A percentile compares a stretch with the other conserved stretches of the same genome.
Conservation (phyloP, 2,329 filamentous ascomycete species). For the Akanthomyces dipterigenus region DNA sequence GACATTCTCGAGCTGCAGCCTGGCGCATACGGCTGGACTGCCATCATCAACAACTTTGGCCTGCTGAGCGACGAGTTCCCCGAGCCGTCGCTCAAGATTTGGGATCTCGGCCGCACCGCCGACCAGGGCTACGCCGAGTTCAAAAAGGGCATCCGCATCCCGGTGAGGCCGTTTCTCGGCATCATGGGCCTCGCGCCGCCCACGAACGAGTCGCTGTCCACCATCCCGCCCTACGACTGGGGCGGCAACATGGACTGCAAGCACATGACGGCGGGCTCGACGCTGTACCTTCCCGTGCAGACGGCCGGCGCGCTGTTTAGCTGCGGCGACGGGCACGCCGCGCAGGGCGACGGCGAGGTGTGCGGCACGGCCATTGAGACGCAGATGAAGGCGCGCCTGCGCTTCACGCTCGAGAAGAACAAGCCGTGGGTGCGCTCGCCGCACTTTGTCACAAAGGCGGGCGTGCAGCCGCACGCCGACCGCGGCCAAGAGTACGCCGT, state of each 20-base stretch:
- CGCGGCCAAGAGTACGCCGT: slow-evolving; percentile 35
- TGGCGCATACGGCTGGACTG: slow-evolving; percentile 45
- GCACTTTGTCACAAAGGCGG: slow-evolving; percentile 36
- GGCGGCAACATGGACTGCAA: slow-evolving; percentile 51
- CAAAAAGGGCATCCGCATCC: slow-evolving; percentile 40
- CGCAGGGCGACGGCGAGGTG: slow-evolving; percentile 48
- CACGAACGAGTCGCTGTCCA: slow-evolving; percentile 37
- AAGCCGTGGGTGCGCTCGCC: slow-evolving; percentile 40
- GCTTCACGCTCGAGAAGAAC: slow-evolving; percentile 41
- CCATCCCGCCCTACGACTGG: slow-evolving; percentile 42
- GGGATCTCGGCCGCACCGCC: slow-evolving; percentile 29
- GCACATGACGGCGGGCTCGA: slow-evolving; percentile 38
- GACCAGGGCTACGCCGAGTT: slow-evolving; percentile 31
- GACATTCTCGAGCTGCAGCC: slow-evolving; percentile 40
- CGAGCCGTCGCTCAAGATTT: slow-evolving; percentile 39
- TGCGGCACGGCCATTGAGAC: slow-evolving; percentile 52
- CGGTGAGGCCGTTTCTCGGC: slow-evolving; percentile 45
- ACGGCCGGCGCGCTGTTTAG: slow-evolving; percentile 44
- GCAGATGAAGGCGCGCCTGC: slow-evolving; percentile 40
- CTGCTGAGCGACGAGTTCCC: slow-evolving; percentile 42
- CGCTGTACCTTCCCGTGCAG: slow-evolving; percentile 43
- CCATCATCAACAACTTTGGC: slow-evolving; percentile 44
- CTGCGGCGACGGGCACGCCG: slow-evolving; percentile 48
- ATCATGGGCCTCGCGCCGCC: slow-evolving; percentile 44
- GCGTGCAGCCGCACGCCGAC: slow-evolving; percentile 13